Evolutionary conservation across 1,284 basidiomycete species (phyloP).

Genomic region (Cutaneotrichosporon curvatum): DNA sequence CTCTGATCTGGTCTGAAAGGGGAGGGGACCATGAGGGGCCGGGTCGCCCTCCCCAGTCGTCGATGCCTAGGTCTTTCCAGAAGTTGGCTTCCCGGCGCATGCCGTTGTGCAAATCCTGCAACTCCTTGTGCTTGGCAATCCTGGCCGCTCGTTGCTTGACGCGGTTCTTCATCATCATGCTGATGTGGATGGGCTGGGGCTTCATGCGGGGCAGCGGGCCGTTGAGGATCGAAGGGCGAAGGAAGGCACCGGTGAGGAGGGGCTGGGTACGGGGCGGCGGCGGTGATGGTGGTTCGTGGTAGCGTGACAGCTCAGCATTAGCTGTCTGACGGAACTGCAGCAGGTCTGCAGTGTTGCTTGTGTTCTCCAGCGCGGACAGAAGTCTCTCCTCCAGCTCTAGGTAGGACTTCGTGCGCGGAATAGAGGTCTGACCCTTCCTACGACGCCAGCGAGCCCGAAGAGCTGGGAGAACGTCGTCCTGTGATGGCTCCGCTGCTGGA

Average conservation of each 20-base stretch:
- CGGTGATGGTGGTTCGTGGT: background rate
- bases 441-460: slow-evolving; percentile 23
- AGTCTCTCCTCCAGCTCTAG: slow-evolving; percentile 24
- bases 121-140: slow-evolving; percentile 34
- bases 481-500: background rate
- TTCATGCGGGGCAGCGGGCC: slow-evolving; percentile 64
- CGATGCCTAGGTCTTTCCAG: background rate
- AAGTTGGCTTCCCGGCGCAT: slow-evolving; percentile 55
- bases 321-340: background rate
- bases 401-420: slow-evolving; percentile 19
- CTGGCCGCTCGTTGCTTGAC: slow-evolving; percentile 50
- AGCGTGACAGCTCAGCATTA: background rate
- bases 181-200: slow-evolving; percentile 63
- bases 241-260: slow-evolving; percentile 60
- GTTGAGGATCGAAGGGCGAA: slow-evolving; percentile 58
- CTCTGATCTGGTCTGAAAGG: too few relatives aligned
- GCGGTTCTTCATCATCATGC: slow-evolving; percentile 61
- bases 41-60: too few relatives aligned
- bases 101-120: slow-evolving; percentile 49
- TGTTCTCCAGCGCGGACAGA: slow-evolving; percentile 6
- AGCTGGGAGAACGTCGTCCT: slow-evolving; percentile 3
- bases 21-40: too few relatives aligned
- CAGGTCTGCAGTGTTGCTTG: too few relatives aligned
- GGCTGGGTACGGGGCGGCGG: slow-evolving; percentile 42
- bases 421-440: slow-evolving; percentile 12